phyloP scores from a whole-genome alignment of 2,329 filamentous ascomycete genomes.

The Cladophialophora psammophila region DNA sequence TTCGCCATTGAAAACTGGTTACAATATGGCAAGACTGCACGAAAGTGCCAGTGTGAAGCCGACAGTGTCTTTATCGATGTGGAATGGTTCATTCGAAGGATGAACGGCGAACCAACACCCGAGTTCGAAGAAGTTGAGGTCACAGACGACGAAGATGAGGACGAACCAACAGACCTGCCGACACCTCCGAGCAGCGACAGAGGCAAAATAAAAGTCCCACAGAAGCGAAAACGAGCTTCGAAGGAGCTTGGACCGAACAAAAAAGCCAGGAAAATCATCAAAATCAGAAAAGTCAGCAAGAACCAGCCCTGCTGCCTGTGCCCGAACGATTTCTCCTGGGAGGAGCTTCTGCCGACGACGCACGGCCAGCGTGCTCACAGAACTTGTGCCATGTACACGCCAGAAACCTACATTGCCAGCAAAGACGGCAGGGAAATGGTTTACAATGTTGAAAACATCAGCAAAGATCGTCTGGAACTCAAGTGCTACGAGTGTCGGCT shows the following conservation, averaged over 20 bases:
- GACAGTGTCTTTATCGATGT: conserved; percentile 99
- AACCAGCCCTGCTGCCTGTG: conserved; percentile 80
- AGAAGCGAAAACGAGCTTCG: conserved; percentile 72
- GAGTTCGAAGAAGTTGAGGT: conserved; percentile 56
- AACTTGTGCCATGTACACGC: conserved; percentile 87
- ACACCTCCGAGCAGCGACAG: conserved; percentile 79
- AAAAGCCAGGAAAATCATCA: conserved; percentile 77
- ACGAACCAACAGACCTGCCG: conserved; percentile 72
- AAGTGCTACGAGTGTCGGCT: conserved; percentile 96
- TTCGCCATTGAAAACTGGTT: conserved; percentile 96
- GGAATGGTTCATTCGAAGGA: conserved; percentile 90
- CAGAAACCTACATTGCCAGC: conserved; percentile 86
- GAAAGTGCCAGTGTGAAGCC: conserved; percentile 94
- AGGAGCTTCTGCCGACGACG: conserved; percentile 85
- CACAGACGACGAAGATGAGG: conserved; percentile 71
- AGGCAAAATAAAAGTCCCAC: conserved; percentile 63
- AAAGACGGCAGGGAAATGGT: conserved; percentile 74
- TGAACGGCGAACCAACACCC: conserved; percentile 78
- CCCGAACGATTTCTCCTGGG: conserved; percentile 83
- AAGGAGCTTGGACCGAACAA: conserved; percentile 49
- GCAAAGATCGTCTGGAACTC: conserved; percentile 85
- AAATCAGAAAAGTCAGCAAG: conserved; percentile 69
- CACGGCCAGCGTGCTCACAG: conserved; percentile 87
- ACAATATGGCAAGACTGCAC: conserved; percentile 91
- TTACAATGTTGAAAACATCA: conserved; percentile 79